Evolutionary conservation across 2,329 filamentous ascomycete species (phyloP).

Genomic region (Aquanectria penicillioides): DNA sequence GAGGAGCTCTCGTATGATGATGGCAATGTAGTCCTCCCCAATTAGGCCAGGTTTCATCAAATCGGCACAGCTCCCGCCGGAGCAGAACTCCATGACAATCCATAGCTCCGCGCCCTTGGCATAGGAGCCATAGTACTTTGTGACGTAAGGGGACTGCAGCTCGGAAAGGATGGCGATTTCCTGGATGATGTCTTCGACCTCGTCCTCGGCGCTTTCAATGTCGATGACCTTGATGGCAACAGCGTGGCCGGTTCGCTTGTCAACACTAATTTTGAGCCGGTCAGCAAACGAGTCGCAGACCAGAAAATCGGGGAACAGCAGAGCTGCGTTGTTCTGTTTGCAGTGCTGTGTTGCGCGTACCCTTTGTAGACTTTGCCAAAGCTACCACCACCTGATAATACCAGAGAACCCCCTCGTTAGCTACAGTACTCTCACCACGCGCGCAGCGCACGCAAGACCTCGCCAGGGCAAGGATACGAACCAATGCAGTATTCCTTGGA

Average conservation of each 20-base stretch:
- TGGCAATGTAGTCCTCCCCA: slow-evolving; percentile 94
- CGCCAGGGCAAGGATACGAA: slow-evolving; percentile 51
- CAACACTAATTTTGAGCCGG: slow-evolving; percentile 69
- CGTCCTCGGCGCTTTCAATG: slow-evolving; percentile 98
- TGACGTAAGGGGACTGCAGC: slow-evolving; percentile 94
- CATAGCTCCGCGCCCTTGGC: slow-evolving; percentile 95
- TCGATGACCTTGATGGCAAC: slow-evolving; percentile 99
- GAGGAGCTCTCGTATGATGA: slow-evolving; percentile 90
- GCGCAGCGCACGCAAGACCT: neutral
- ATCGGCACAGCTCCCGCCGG: slow-evolving; percentile 94
- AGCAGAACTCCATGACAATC: slow-evolving; percentile 99
- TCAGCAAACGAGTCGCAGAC: slow-evolving; percentile 10
- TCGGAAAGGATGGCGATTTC: slow-evolving; percentile 98
- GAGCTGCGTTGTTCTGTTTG: too few relatives aligned
- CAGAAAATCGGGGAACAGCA: too few relatives aligned
- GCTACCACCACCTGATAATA: slow-evolving; percentile 81
- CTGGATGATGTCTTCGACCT: slow-evolving; percentile 99
- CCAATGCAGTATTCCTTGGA: slow-evolving; percentile 92
- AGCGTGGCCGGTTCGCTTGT: slow-evolving; percentile 90
- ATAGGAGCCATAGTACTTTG: slow-evolving; percentile 97
- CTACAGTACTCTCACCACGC: neutral
- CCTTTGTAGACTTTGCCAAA: slow-evolving; percentile 99
- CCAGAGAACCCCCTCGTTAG: slow-evolving; percentile 35
- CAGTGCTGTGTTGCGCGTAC: slow-evolving; percentile 55
- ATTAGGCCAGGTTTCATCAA: slow-evolving; percentile 94